phyloP scores from a whole-genome alignment of 2,329 filamentous ascomycete genomes.

The Chalara sp. region DNA sequence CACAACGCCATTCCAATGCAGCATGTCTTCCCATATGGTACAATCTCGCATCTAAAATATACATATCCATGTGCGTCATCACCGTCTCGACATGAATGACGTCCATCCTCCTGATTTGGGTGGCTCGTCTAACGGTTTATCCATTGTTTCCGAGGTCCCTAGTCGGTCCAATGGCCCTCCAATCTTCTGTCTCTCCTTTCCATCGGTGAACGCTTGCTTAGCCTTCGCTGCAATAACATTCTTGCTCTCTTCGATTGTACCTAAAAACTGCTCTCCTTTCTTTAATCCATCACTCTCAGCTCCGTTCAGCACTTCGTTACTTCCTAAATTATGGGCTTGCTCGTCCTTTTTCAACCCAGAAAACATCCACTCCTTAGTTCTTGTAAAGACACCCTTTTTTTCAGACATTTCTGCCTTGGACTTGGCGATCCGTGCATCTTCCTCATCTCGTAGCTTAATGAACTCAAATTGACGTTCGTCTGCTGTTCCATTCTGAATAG shows the following conservation, averaged over 20 bases:
- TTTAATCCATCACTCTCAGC: constrained; percentile 18
- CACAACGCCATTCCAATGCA: constrained; percentile 10
- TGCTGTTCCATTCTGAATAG: constrained; percentile 35
- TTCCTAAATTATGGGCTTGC: constrained; percentile 16
- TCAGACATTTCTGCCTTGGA: constrained; percentile 19
- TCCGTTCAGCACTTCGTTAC: constrained; percentile 14
- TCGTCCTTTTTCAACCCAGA: constrained; percentile 28
- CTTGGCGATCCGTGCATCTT: constrained; percentile 12
- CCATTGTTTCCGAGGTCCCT: constrained; percentile 13
- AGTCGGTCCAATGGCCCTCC: constrained; percentile 23
- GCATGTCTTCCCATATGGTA: constrained; percentile 19
- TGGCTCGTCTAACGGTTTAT: constrained; percentile 5
- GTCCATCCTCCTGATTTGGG: constrained; percentile 19
- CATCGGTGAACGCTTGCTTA: constrained; percentile 22
- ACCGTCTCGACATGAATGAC: constrained; percentile 20
- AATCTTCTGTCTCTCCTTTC: constrained; percentile 23
- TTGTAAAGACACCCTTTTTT: constrained; percentile 19
- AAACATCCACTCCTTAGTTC: constrained; percentile 23
- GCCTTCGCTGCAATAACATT: constrained; percentile 16
- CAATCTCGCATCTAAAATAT: constrained; percentile 11
- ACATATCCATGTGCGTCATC: constrained; percentile 1
- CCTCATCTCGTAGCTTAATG: constrained; percentile 52
- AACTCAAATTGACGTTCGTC: constrained; percentile 44
- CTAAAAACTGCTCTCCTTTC: constrained; percentile 19
- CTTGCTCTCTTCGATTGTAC: constrained; percentile 24